Evolutionary conservation across 768 basidiomycete genomes (phyloP).

Genomic region (Tricholomella constricta): DNA sequence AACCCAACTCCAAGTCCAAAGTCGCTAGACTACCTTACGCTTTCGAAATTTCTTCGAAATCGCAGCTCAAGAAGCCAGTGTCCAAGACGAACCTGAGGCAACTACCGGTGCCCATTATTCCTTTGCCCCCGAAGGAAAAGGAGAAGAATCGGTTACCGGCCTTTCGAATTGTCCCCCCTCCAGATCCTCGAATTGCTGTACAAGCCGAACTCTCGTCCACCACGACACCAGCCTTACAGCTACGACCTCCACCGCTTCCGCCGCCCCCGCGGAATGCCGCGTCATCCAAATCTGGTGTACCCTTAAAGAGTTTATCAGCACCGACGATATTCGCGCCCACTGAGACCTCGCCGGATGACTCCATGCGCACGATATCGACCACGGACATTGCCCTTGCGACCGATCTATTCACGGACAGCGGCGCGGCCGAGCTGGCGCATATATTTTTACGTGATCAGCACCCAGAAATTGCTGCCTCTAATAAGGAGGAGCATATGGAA

Average conservation of each 20-base stretch:
- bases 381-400: conserved; percentile 55
- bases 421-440: conserved; percentile 52
- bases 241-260: conserved; percentile 9
- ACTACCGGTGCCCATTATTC: conserved; percentile 13
- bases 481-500: conserved; percentile 31
- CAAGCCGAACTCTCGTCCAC: conserved; percentile 3
- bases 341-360: conserved; percentile 30
- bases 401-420: conserved; percentile 51
- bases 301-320: conserved; percentile 25
- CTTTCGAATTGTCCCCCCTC: conserved; percentile 6
- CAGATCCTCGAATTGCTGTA: conserved; percentile 9
- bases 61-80: conserved; percentile 5
- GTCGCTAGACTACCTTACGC: conserved; percentile 6
- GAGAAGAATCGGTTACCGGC: background rate
- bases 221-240: background rate
- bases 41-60: conserved; percentile 10
- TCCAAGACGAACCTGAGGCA: conserved; percentile 15
- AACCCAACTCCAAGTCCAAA: conserved; percentile 6
- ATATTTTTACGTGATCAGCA: conserved; percentile 53
- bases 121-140: background rate
- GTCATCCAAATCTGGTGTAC: conserved; percentile 15
- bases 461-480: conserved; percentile 32
- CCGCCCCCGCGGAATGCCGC: conserved; percentile 13
- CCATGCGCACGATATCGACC: conserved; percentile 50
- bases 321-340: conserved; percentile 26